Percentiles rank a stretch among this genome's conserved stretches.
Conservation (phyloP, 345 rosid genomes). For the Mallotus nudiflorus region DNA sequence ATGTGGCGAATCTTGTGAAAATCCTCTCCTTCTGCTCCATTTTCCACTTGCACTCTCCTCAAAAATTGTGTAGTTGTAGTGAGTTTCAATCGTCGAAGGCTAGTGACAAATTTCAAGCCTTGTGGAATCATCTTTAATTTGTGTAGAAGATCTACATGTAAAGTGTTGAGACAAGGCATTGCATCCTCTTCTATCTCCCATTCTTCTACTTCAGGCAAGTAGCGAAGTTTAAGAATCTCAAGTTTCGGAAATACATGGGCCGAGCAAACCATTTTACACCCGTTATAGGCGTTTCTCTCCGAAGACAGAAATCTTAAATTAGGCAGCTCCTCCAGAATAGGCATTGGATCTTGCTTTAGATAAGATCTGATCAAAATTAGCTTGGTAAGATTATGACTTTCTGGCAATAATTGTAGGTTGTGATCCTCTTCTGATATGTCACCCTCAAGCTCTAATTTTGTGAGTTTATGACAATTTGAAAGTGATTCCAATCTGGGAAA, state of each 20-base stretch:
- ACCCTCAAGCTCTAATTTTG: not conserved
- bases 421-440: not conserved
- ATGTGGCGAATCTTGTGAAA: not conserved
- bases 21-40: not conserved
- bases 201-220: not conserved
- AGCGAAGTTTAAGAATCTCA: not conserved
- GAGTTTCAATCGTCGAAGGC: not conserved
- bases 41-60: not conserved
- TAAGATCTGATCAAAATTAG: not conserved
- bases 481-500: not conserved
- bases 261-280: constrained; percentile 4
- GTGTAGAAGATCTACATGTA: not conserved
- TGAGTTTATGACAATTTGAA: not conserved
- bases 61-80: too few relatives aligned
- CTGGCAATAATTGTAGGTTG: constrained; percentile 2
- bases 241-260: constrained; percentile 10
- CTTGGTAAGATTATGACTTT: constrained; percentile 18
- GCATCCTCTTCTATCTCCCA: not conserved
- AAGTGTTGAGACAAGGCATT: not conserved
- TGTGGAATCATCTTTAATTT: constrained; percentile 6
- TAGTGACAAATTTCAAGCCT: constrained; percentile 4
- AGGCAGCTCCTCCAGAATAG: not conserved
- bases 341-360: not conserved
- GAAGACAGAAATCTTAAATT: not conserved
- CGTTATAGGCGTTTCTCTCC: not conserved